Percentiles rank a stretch among this genome's conserved stretches.
Conservation (phyloP, 805 yeast species). For the Cyberlindnera petersonii region DNA sequence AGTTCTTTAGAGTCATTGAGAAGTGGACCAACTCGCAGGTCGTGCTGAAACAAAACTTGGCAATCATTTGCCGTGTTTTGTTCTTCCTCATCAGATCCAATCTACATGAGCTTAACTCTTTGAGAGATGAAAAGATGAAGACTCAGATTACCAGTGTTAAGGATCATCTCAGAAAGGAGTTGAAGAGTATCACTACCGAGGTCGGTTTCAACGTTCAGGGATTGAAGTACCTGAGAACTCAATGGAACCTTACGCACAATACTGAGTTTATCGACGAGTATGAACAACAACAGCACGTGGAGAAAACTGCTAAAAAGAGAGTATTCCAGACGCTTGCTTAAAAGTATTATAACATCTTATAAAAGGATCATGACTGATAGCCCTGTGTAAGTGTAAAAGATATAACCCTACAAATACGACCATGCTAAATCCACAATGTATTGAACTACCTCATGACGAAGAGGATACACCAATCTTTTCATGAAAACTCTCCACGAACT, state of each 20-base stretch:
- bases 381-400: too few relatives aligned
- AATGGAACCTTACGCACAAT: constrained; percentile 76
- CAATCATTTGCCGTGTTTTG: constrained; percentile 68
- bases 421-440: background rate
- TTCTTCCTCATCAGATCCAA: constrained; percentile 72
- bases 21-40: constrained; percentile 59
- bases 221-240: constrained; percentile 62
- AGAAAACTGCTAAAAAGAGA: constrained; percentile 63
- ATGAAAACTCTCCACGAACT: constrained; percentile 58
- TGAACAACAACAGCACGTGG: constrained; percentile 51
- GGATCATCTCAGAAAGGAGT: constrained; percentile 51
- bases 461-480: background rate
- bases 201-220: constrained; percentile 88
- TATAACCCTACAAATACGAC: too few relatives aligned
- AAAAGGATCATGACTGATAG: too few relatives aligned
- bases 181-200: constrained; percentile 49
- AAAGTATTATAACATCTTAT: background rate
- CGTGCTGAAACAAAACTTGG: constrained; percentile 47
- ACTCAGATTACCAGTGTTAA: constrained; percentile 63
- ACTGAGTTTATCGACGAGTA: constrained; percentile 68
- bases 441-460: background rate
- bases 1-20: constrained; percentile 67
- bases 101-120: constrained; percentile 72
- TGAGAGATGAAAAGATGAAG: constrained; percentile 60
- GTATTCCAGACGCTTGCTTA: constrained; percentile 52